Conservation (phyloP, 2,329 filamentous ascomycete genomes). For the Verruconis gallopava region DNA sequence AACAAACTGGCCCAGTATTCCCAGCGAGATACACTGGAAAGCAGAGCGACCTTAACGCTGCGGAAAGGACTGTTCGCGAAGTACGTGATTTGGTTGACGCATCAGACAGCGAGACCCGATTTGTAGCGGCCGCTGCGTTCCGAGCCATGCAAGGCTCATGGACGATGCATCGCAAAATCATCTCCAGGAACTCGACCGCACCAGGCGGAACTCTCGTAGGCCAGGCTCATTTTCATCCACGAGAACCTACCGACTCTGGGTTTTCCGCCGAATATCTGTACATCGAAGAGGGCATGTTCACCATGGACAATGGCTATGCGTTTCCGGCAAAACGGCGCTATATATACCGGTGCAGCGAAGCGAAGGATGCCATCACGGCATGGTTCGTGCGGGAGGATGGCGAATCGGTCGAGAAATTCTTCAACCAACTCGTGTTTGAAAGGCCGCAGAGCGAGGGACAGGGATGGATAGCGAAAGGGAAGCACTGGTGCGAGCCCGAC, state of each 20-base stretch:
- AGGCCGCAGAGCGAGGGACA: neutral
- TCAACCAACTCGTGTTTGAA: conserved; percentile 4
- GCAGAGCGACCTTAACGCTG: neutral
- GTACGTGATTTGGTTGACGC: neutral
- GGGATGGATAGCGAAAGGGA: neutral
- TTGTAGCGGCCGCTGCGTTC: neutral
- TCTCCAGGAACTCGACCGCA: neutral
- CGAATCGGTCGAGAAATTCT: conserved; percentile 5
- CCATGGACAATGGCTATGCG: neutral
- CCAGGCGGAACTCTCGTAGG: conserved; percentile 4
- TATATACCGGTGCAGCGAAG: conserved; percentile 4
- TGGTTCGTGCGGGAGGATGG: conserved; percentile 7
- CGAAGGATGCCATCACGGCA: neutral
- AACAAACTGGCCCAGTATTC: neutral
- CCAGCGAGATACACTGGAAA: neutral
- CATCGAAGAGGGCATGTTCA: conserved; percentile 4
- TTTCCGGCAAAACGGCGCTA: conserved; percentile 1
- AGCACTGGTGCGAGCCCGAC: conserved; percentile 7
- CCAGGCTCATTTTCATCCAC: neutral
- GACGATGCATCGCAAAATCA: conserved; percentile 4
- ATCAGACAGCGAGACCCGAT: neutral
- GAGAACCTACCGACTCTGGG: neutral
- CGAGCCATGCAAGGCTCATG: conserved; percentile 5
- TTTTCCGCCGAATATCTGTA: conserved; percentile 6
- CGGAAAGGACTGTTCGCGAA: neutral